Base-by-base conservation (phyloP, 2,329 filamentous ascomycete species). In the Myriosclerotinia curreyana region DNA sequence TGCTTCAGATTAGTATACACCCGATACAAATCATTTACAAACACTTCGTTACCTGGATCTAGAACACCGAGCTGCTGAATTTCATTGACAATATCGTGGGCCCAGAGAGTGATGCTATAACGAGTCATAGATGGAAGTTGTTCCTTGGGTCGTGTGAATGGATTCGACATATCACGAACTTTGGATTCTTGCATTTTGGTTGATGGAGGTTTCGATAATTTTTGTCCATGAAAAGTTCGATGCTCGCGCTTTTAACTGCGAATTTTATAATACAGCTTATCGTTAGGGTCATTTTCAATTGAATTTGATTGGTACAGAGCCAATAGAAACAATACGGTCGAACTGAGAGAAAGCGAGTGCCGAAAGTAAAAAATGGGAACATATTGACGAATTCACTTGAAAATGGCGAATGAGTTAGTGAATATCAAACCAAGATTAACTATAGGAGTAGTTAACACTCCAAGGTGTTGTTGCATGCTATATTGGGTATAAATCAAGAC, bases 41-140 rank as follows among this genome's bases (percentile, higher is more conserved):
- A 20, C 5, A 17, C n/a, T 22, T 48, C 31, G 15, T 59, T 48
- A 6, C 28, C 31, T 59, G 20, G 14, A 38, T 59, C 31, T 0
- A 59, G 22, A 25, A 1, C 34, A 5, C 42, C 42, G 8, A 59
- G 31, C 15, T 7, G 22, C 9, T 14, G 8, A 25, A 59, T 31
- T 48, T 59, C 42, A 28, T 59, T 34, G 9, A 59, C 36, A 20
- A 59, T 25, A 48, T 59, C 42, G 2, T 48, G 55, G 14, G 55
- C 55, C 42, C 55, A 59, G n/a, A n/a, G 5, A 8, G 55, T 59
- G 44, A 59, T 59, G 5, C 55, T 15, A 20, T 36, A n/a, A 5
- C 55, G 55, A 48, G 31, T 38, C 42, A 59, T 59, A 1, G 55
- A 25, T 25, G 42, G 44, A 5, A 20, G 15, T 36, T 59, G 6